Percentiles rank a stretch among this genome's conserved stretches.
Conservation (phyloP, 306 rosid species). For the Pyrus pyrifolia region DNA sequence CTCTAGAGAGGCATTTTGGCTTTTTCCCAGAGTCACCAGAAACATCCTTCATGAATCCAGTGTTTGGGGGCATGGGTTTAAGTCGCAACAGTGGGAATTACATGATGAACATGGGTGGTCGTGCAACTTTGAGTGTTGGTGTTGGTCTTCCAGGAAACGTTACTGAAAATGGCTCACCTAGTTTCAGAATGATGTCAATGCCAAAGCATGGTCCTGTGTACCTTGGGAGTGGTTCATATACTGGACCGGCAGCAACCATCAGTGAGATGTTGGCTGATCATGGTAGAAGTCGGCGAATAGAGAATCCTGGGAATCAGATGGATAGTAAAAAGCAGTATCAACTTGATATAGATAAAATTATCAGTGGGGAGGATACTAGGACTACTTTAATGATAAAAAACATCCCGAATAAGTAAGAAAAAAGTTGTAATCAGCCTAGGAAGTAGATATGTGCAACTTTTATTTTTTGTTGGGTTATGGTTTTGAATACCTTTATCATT, state of each 20-base stretch:
- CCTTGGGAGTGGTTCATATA: slow-evolving; percentile 58
- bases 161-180: slow-evolving; percentile 58
- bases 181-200: slow-evolving; percentile 70
- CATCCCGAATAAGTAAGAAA: slow-evolving; percentile 83
- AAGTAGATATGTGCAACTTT: not conserved
- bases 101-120: slow-evolving; percentile 54
- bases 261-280: slow-evolving; percentile 58
- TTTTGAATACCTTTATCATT: slow-evolving; percentile 13
- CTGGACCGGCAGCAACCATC: slow-evolving; percentile 46
- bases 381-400: slow-evolving; percentile 94
- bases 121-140: slow-evolving; percentile 43
- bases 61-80: slow-evolving; percentile 49
- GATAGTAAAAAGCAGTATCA: slow-evolving; percentile 84
- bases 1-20: slow-evolving; percentile 68
- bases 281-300: slow-evolving; percentile 60
- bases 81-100: slow-evolving; percentile 56
- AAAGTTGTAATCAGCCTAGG: not conserved
- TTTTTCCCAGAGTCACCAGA: slow-evolving; percentile 80
- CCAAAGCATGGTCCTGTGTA: slow-evolving; percentile 62
- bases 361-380: slow-evolving; percentile 75
- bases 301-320: slow-evolving; percentile 49
- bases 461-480: not conserved
- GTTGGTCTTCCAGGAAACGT: slow-evolving; percentile 58
- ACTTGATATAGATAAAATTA: slow-evolving; percentile 82
- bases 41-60: slow-evolving; percentile 49